A percentile compares a stretch with the other conserved stretches of the same genome.
phyloP scores from a whole-genome alignment of 2,329 filamentous ascomycete genomes.

The Fusarium sp. region DNA sequence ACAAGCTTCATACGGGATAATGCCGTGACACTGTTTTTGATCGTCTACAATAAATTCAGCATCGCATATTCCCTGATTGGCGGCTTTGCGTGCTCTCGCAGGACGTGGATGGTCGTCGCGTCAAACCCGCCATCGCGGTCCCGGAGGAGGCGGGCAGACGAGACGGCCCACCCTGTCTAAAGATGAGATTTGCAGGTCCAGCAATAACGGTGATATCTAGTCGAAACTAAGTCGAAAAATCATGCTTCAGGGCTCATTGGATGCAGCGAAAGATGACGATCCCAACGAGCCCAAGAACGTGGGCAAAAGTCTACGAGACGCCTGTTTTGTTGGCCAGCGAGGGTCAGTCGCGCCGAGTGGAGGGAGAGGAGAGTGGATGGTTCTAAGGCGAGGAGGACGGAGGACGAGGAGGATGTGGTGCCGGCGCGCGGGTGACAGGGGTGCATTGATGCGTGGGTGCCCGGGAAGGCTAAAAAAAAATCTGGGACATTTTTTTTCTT shows the following conservation, averaged over 20 bases:
- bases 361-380: constrained; percentile 45
- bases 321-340: constrained; percentile 46
- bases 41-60: neutral
- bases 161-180: constrained; percentile 25
- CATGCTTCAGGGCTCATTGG: constrained; percentile 25
- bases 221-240: neutral
- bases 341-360: constrained; percentile 47
- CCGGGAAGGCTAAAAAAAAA: constrained; percentile 33
- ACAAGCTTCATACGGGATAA: neutral
- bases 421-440: constrained; percentile 29
- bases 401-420: constrained; percentile 28
- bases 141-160: constrained; percentile 28
- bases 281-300: constrained; percentile 72
- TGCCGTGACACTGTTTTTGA: neutral
- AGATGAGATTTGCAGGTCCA: constrained; percentile 6
- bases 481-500: constrained; percentile 33
- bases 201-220: constrained; percentile 25
- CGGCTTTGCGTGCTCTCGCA: neutral
- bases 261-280: constrained; percentile 56
- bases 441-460: constrained; percentile 16
- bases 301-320: constrained; percentile 46
- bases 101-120: constrained; percentile 15
- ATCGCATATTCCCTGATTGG: neutral
- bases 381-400: constrained; percentile 39
- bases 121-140: constrained; percentile 13